Percentiles rank a stretch among this genome's conserved stretches.
Conservation (phyloP, 2,329 filamentous ascomycete species). For the Thielaviopsis cerberus region DNA sequence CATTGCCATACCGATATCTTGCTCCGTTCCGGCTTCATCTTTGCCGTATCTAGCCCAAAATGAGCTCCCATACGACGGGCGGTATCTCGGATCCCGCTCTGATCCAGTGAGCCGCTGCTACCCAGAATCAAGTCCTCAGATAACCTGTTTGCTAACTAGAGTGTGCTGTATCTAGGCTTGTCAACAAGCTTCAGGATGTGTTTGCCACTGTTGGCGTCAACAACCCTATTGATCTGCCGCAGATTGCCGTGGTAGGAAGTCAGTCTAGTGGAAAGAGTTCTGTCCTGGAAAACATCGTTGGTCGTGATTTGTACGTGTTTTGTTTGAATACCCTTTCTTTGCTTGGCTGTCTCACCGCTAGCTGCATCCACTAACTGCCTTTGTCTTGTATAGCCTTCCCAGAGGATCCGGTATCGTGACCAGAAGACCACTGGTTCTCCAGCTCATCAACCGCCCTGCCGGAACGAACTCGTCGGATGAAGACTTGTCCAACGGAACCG, state of each 20-base stretch:
- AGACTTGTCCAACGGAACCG: constrained; percentile 46
- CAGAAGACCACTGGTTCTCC: constrained; percentile 82
- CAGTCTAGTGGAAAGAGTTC: constrained; percentile 99
- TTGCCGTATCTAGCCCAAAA: background rate
- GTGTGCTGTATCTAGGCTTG: constrained; percentile 36
- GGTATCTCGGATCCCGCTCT: constrained; percentile 49
- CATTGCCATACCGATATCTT: background rate
- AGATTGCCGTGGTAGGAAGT: constrained; percentile 95
- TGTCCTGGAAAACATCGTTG: constrained; percentile 95
- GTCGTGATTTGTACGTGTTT: constrained; percentile 77
- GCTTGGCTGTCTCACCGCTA: constrained; percentile 11
- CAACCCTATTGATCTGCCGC: constrained; percentile 96
- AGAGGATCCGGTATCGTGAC: constrained; percentile 97
- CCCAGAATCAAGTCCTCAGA: constrained; percentile 9
- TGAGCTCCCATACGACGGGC: constrained; percentile 21
- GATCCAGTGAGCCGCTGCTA: constrained; percentile 34
- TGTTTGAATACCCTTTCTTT: constrained; percentile 11
- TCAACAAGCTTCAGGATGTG: constrained; percentile 99
- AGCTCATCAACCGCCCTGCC: constrained; percentile 81
- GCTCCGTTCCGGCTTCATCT: background rate
- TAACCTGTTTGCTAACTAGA: background rate
- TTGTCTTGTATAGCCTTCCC: constrained; percentile 50
- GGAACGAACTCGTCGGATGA: constrained; percentile 52
- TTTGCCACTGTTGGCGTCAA: constrained; percentile 96
- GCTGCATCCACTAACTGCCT: constrained; percentile 11